These are phyloP conservation scores for Dryas integrifolia DNA, from an alignment of 331 rosid species.

Conservation along the genomic window DNA sequence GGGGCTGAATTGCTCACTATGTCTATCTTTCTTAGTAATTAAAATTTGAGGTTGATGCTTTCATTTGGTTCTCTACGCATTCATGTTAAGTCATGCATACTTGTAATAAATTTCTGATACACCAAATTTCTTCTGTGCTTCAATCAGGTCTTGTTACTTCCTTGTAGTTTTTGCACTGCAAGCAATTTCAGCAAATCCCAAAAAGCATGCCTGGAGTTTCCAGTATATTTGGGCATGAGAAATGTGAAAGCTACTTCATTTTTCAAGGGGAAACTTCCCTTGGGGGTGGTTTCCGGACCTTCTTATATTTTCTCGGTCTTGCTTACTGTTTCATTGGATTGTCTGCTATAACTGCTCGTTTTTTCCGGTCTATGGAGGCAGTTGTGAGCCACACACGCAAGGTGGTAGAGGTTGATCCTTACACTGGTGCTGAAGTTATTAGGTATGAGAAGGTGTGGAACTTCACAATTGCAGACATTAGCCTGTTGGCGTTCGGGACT, in stretches of 20 bases:
- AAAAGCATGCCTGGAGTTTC: constrained; percentile 34
- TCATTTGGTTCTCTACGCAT: neutral
- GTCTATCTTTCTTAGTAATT: neutral
- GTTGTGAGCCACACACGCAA: constrained; percentile 76
- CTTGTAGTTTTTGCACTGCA: constrained; percentile 21
- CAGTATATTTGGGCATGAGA: constrained; percentile 34
- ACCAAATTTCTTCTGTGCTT: neutral
- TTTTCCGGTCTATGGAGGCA: constrained; percentile 83
- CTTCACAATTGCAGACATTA: constrained; percentile 88
- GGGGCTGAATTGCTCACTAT: neutral
- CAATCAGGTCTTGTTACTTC: constrained; percentile 39
- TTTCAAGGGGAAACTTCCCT: constrained; percentile 61
- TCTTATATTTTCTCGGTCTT: constrained; percentile 65
- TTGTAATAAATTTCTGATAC: neutral
- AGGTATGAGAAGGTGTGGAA: constrained; percentile 84
- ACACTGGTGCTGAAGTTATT: constrained; percentile 40
- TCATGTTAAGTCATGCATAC: neutral
- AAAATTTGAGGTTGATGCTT: neutral
- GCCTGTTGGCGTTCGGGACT: constrained; percentile 89
- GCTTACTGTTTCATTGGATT: constrained; percentile 85
- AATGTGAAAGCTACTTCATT: constrained; percentile 63
- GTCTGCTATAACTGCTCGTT: constrained; percentile 82
- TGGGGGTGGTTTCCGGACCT: constrained; percentile 45
- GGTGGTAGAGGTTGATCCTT: constrained; percentile 67
- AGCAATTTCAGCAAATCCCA: constrained; percentile 30